Evolutionary conservation across 257 asterid genomes (phyloP), one percentile per base, ranked within the genome.

Genomic region (Plantago major): DNA sequence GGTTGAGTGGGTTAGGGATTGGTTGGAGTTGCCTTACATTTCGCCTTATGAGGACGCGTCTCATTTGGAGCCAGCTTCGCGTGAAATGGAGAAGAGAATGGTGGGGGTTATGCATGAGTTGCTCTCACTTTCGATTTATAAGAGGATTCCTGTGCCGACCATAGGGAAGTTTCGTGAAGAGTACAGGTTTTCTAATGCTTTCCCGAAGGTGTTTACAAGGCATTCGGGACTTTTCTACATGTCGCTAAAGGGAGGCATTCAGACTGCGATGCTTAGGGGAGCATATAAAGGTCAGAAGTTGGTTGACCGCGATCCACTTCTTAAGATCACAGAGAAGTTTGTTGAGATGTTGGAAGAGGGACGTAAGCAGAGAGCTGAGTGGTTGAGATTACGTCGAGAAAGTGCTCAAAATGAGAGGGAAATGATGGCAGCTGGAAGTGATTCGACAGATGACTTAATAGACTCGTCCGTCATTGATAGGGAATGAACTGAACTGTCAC

Each of bases 1-100:
- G 92, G 83, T 94, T 81, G 97, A 89, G 66, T 89, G 99, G 97
- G 71, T 93, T 51, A 79, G 87, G 72, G 96, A 93, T 71, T 93
- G 97, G 97, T 75, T 83, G 68, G 99, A 89, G 73, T 68, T 93
- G 15, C 94, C 96, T 7, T 93, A 89, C 69, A 66, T 87, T 56
- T 93, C 97, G 37, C 99, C 97, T 0, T 89, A 89, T 16, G 82
- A 73, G 40, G 97, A 93, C 53, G 82, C 55, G 7, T 83, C 85
- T 0, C 78, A 60, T 70, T 77, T 89, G 74, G 91, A 83, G 38
- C 75, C 73, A 7, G 77, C 88, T 0, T 87, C 99, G 4, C 76
- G 76, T 6, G 97, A 85, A 78, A 84, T 85, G 91, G 99, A 93
- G 82, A 89, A 93, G 82, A 76, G 96, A 69, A 84, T 76, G 71